Evolutionary conservation across 2,329 filamentous ascomycete genomes (phyloP), one percentile per base, ranked within the genome.

Genomic region (Teratosphaeriaceae sp.): DNA sequence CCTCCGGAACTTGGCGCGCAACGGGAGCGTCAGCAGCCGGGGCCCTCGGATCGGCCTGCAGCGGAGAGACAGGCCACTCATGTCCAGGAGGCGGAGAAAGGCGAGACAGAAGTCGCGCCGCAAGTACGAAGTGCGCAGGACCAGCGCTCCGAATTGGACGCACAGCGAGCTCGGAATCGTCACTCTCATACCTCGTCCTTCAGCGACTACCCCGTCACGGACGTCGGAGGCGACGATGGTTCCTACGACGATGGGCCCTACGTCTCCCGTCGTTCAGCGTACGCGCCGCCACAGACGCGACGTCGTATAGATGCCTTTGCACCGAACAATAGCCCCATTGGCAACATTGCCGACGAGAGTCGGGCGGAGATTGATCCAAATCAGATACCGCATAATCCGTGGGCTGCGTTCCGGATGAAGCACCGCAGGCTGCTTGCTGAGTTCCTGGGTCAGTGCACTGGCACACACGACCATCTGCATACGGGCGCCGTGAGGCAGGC

Each of bases 341-440:
- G 16, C 35, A 21, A 23, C 11, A n/a, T 20, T 16, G 18, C 22
- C 18, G 15, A 38, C 18, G 35, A 38, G 18, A 21, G 20, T 21
- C n/a, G 8, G 3, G 35, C 20, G 13, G 35, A 38, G 18, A 8
- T 15, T 7, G 13, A 38, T 18, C 35, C 35, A 3, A 21, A 27
- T n/a, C 8, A 27, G 24, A 8, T 20, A 22, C 37, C 37, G 5
- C 24, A 39, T 23, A 39, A 39, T 18, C 15, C 24, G 8, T 39
- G 22, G 37, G 37, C 37, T 11, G n/a, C 15, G 13, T 15, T 39
- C 16, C 37, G 37, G 13, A 13, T 29, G n/a, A 39, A 30, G 37
- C 23, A 39, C 37, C 21, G 24, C 12, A 20, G 37, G 13, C 7
- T 73, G 1, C 77, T 85, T 46, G 78, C 79, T 1, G 82, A 85